Evolutionary conservation across 208 protist genomes (phyloP), one percentile per base, ranked within the genome.

Genomic region (Crithidia brevicula): DNA sequence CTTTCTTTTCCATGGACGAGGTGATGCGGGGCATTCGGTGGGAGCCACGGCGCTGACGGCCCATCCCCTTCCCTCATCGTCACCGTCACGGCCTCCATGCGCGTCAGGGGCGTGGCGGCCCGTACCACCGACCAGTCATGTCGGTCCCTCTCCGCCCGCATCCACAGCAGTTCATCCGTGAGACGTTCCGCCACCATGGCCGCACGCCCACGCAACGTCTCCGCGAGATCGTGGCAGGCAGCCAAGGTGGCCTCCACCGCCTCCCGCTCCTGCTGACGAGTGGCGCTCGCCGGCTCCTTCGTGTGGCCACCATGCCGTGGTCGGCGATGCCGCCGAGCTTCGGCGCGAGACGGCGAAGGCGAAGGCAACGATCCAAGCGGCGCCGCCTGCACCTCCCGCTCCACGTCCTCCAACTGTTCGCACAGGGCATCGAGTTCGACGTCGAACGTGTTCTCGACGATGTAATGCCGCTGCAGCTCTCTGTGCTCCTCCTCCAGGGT

Each of bases 111-210:
- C 9, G 69, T 74, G 13, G 60, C 61, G 22, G 59, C 6, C 16
- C 28, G 43, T 33, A 74, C 34, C 31, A 36, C 30, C 2, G 69
- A 25, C 59, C 59, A 74, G 43, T 67, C 61, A n/a, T 74, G 69
- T 25, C 69, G 51, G 18, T 45, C 25, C 52, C 61, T 34, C 34
- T 74, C 60, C 6, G 69, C 42, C 3, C 59, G 59, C 60, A 54
- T 63, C 49, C 69, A 60, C 31, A 74, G 45, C 13, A 74, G 52
- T 43, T 67, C 69, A 43, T 74, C 60, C 20, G 69, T 67, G 31
- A 74, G 69, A 9, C 52, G 69, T 22, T 62, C 60, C 43, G 25
- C 27, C 52, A 74, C 57, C 11, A 23, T 28, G 1, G 33, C 22
- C 18, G 20, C 9, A n/a, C 69, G 69, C 13, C 16, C 18, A 28